Base-by-base conservation (phyloP, 1,139 yeast species). In the Pichia sp. region DNA sequence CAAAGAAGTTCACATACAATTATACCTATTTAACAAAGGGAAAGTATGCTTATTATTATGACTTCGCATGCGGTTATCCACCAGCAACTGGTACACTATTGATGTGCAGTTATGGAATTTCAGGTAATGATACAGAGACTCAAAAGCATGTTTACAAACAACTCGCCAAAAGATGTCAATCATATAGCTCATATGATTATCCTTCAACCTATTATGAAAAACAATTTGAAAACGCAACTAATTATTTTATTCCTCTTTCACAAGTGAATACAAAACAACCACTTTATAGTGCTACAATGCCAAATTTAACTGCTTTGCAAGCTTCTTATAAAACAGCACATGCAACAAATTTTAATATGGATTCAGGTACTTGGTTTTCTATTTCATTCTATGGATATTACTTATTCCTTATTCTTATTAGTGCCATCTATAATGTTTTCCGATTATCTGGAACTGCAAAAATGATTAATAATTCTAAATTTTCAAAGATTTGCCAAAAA, bases 21-120 rank as follows among this genome's bases (percentile, higher is more conserved):
- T 24, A 24, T 24, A 12, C 12, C 11, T 10, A 24, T n/a, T 10
- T 11, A 11, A 3, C 3, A 14, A 11, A 4, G 10, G 21, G 21
- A 2, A 4, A 2, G 17, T 28, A 30, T 15, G 9, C 18, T 3
- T 3, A 11, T 4, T 42, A 30, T 24, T 30, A 54, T 32, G 46
- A 45, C 30, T 19, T 32, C 1, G 18, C 40, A 21, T 57, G 59
- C 40, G 35, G 37, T 6, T 57, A 62, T 42, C 56, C 57, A 7
- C 59, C 63, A n/a, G 53, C 52, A 18, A 39, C 58, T 22, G 66
- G 66, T 5, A 45, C 65, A 1, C 38, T 58, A 7, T 38, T 64
- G 30, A 21, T 58, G 6, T 65, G 68, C 46, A 43, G 56, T 11
- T 12, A 14, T n/a, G 4, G 12, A 2, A 6, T 20, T 12, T 15